Percentiles rank a stretch among this genome's conserved stretches.
phyloP scores from a whole-genome alignment of 306 rosid genomes.

The Lathyrus oleraceus region DNA sequence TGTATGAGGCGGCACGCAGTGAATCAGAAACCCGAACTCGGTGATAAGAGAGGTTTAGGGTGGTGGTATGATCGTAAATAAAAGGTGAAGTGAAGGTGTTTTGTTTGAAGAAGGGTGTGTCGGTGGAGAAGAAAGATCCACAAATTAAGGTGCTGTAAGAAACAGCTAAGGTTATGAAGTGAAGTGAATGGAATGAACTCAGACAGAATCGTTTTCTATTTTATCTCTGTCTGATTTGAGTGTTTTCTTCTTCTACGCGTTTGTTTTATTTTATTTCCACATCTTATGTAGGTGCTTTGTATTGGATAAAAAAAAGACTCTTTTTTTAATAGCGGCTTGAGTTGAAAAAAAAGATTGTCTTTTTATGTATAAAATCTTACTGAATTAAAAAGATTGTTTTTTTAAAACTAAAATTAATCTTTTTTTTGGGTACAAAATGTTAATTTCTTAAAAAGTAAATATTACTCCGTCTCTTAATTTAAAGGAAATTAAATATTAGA shows the following conservation, averaged over 20 bases:
- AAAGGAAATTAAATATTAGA: too few relatives aligned
- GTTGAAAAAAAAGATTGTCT: too few relatives aligned
- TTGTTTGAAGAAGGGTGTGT: constrained; percentile 8
- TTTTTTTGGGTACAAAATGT: too few relatives aligned
- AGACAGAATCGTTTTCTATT: constrained; percentile 26
- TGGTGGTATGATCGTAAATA: constrained; percentile 34
- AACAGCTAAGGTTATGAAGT: background rate
- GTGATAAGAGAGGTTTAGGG: background rate
- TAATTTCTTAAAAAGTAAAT: too few relatives aligned
- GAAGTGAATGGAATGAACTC: constrained; percentile 25
- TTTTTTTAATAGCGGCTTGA: too few relatives aligned
- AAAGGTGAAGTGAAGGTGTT: background rate
- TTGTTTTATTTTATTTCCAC: background rate
- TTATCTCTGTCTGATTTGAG: background rate
- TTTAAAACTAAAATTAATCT: too few relatives aligned
- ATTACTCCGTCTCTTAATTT: too few relatives aligned
- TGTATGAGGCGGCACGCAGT: background rate
- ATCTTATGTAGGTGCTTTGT: background rate
- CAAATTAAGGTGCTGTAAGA: constrained; percentile 14
- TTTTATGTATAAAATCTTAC: too few relatives aligned
- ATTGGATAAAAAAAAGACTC: too few relatives aligned
- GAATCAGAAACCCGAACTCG: background rate
- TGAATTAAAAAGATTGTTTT: too few relatives aligned
- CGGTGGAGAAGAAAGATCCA: constrained; percentile 45
- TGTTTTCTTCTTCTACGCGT: background rate